Evolutionary conservation across 805 yeast species (phyloP).

Genomic region (Saccharomycopsis vini): DNA sequence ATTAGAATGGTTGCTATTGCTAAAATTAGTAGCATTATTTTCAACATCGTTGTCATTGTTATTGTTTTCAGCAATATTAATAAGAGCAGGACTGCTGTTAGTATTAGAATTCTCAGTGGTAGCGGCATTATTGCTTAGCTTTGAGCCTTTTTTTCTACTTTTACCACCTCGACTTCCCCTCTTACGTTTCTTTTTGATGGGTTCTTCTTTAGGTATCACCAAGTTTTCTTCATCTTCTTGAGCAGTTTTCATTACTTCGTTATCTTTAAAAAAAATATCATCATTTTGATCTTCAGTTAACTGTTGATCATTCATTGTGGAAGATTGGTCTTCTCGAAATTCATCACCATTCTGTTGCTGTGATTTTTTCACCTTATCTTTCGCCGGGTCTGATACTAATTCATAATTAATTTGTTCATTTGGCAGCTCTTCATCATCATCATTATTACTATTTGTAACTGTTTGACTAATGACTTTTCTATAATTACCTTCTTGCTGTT

Average conservation of each 20-base stretch:
- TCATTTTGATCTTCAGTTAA: no score
- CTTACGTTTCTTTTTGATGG: constrained; percentile 68
- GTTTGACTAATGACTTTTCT: constrained; percentile 24
- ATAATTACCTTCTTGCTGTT: constrained; percentile 6
- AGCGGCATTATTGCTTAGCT: neutral
- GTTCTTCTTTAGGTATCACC: no score
- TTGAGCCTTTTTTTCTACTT: constrained; percentile 26
- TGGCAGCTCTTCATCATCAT: neutral
- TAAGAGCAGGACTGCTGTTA: no score
- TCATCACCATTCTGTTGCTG: no score
- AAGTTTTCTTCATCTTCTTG: neutral
- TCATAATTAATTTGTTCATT: neutral
- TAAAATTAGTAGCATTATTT: no score
- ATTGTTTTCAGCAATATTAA: no score
- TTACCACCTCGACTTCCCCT: constrained; percentile 84
- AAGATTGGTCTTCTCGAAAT: no score
- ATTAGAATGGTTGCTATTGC: constrained; percentile 27
- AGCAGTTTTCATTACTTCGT: neutral
- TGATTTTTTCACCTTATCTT: no score
- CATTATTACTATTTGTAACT: constrained; percentile 8
- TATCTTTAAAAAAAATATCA: no score
- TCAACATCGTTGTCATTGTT: no score
- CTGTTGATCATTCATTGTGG: no score
- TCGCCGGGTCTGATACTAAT: neutral
- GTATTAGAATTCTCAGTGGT: constrained; percentile 20